Conservation (phyloP, 2,329 filamentous ascomycete species). For the Venturiaceae sp. region DNA sequence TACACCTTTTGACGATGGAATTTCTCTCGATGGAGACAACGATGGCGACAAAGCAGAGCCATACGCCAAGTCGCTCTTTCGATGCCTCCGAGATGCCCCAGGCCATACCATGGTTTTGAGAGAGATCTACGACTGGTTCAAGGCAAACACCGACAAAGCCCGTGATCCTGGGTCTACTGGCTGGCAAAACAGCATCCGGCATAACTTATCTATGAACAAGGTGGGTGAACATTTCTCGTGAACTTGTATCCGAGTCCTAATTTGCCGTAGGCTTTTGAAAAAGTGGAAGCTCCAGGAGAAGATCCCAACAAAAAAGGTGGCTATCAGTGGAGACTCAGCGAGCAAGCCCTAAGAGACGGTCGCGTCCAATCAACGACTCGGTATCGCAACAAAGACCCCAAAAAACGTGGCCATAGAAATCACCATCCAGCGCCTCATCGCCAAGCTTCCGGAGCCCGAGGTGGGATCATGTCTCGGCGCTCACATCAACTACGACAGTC, state of each 20-base stretch:
- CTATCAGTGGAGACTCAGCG: conserved; percentile 67
- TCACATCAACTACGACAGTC: conserved; percentile 8
- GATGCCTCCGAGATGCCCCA: conserved; percentile 59
- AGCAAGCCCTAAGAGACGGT: conserved; percentile 57
- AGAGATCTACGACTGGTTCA: conserved; percentile 87
- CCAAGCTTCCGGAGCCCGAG: conserved; percentile 34
- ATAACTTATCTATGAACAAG: conserved; percentile 92
- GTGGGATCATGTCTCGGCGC: conserved; percentile 31
- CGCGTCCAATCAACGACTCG: conserved; percentile 71
- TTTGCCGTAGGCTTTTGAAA: conserved; percentile 40
- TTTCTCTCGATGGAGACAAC: conserved; percentile 9
- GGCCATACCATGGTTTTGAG: conserved; percentile 66
- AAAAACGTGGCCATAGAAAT: conserved; percentile 21
- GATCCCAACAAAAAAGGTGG: conserved; percentile 53
- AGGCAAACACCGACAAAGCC: conserved; percentile 68
- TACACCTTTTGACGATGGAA: conserved; percentile 15
- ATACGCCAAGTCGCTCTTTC: conserved; percentile 75
- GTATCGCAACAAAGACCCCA: conserved; percentile 35
- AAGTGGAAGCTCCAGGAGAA: conserved; percentile 31
- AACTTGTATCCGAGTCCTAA: conserved; percentile 2
- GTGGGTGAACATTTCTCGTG: conserved; percentile 42
- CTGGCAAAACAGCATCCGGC: conserved; percentile 93
- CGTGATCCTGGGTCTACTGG: conserved; percentile 48
- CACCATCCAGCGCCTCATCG: conserved; percentile 25
- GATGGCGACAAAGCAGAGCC: conserved; percentile 44